A percentile compares a stretch with the other conserved stretches of the same genome.
phyloP scores from a whole-genome alignment of 306 rosid species.

The Leucaena leucocephala region DNA sequence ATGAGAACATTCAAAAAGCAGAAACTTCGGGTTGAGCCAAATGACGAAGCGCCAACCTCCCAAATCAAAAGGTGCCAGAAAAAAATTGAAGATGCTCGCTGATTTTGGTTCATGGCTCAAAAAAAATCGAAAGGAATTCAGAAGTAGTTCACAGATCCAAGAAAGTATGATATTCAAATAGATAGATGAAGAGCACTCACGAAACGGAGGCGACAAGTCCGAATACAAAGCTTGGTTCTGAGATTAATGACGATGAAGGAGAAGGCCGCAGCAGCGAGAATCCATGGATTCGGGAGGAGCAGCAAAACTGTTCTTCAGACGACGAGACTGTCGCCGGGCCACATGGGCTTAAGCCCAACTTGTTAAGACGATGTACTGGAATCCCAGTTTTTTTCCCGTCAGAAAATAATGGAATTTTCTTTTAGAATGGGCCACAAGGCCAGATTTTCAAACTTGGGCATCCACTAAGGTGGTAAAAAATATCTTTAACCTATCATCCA shows the following conservation, averaged over 20 bases:
- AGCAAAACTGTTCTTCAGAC: constrained; percentile 17
- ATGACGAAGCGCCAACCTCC: background rate
- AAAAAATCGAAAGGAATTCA: no score
- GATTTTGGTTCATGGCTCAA: background rate
- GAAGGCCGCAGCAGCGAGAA: background rate
- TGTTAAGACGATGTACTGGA: no score
- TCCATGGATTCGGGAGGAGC: background rate
- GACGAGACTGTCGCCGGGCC: constrained; percentile 22
- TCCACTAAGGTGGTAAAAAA: no score
- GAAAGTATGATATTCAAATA: constrained; percentile 3
- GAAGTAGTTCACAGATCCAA: constrained; percentile 35
- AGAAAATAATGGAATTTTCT: no score
- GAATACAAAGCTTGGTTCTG: background rate
- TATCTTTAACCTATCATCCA: no score
- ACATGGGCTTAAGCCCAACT: constrained; percentile 16
- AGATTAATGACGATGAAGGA: constrained; percentile 33
- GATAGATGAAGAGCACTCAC: constrained; percentile 36
- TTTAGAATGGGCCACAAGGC: no score
- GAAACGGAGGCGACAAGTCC: constrained; percentile 29
- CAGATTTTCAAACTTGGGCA: no score
- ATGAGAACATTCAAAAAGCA: background rate
- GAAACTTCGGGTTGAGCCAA: background rate
- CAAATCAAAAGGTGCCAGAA: background rate
- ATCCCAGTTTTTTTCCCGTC: no score
- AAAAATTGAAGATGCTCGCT: background rate